phyloP scores from a whole-genome alignment of 768 basidiomycete species.

The Lanmaoa pseudosensibilis region DNA sequence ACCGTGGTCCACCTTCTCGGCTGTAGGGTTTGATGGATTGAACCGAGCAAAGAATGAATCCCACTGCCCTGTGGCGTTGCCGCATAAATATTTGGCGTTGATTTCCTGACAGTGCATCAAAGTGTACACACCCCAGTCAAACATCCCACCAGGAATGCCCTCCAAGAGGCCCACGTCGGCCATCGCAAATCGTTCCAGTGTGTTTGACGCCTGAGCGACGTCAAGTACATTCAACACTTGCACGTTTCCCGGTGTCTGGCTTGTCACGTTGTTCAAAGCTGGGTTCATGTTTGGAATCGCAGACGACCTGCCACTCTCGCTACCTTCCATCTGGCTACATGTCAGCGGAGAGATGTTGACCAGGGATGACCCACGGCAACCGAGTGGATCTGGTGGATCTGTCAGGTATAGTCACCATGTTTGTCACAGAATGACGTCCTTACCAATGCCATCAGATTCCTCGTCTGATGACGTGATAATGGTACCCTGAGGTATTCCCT shows the following conservation, averaged over 20 bases:
- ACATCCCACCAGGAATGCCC: constrained; percentile 81
- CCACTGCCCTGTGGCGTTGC: constrained; percentile 63
- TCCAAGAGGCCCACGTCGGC: constrained; percentile 71
- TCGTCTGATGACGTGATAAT: constrained; percentile 52
- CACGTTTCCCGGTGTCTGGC: constrained; percentile 47
- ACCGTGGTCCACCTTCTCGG: constrained; percentile 1
- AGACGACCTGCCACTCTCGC: constrained; percentile 23
- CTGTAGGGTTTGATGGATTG: constrained; percentile 15
- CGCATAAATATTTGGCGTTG: neutral
- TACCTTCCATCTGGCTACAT: constrained; percentile 30
- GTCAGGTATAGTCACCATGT: constrained; percentile 2
- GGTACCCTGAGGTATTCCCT: constrained; percentile 55
- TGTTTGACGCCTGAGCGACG: constrained; percentile 51
- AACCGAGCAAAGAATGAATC: constrained; percentile 77
- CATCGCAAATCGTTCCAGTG: constrained; percentile 63
- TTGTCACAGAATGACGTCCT: constrained; percentile 27
- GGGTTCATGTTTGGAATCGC: constrained; percentile 68
- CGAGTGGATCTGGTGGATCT: constrained; percentile 17
- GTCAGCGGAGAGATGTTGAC: constrained; percentile 56
- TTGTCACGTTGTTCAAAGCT: constrained; percentile 55
- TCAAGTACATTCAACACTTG: constrained; percentile 80
- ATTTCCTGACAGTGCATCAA: constrained; percentile 11
- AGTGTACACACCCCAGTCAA: constrained; percentile 73
- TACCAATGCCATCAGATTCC: constrained; percentile 46
- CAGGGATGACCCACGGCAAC: constrained; percentile 39